These are phyloP conservation scores for Colletotrichum brevisporum DNA, from an alignment of 2,329 filamentous ascomycete species.

Conservation along the genomic window DNA sequence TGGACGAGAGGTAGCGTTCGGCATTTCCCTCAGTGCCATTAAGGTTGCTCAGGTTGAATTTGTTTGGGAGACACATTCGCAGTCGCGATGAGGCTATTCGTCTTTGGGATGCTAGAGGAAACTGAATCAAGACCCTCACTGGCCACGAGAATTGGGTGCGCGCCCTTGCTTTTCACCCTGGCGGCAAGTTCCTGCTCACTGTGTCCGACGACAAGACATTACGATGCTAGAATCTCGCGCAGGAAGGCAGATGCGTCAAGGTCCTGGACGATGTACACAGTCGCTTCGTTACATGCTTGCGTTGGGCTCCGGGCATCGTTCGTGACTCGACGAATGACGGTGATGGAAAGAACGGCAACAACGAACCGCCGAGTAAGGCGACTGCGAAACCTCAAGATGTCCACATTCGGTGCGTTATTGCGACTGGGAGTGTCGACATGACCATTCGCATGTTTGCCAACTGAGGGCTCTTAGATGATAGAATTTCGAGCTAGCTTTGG, in stretches of 20 bases:
- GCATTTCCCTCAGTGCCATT: too few species aligned
- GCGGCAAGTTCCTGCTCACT: constrained; percentile 89
- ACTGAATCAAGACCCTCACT: constrained; percentile 84
- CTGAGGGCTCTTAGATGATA: too few species aligned
- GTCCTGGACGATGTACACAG: constrained; percentile 82
- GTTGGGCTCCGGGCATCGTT: constrained; percentile 86
- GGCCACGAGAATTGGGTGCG: constrained; percentile 98
- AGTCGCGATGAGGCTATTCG: constrained; percentile 92
- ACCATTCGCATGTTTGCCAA: constrained; percentile 84
- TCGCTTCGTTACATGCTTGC: constrained; percentile 87
- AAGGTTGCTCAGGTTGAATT: too few species aligned
- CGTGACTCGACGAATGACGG: constrained; percentile 66
- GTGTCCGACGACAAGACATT: constrained; percentile 93
- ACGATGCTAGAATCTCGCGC: constrained; percentile 92
- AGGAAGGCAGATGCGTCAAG: constrained; percentile 93
- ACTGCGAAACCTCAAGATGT: constrained; percentile 61
- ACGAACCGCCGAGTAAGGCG: constrained; percentile 64
- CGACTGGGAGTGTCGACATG: constrained; percentile 87
- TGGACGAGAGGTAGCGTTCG: too few species aligned
- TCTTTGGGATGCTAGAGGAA: constrained; percentile 89
- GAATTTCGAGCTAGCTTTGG: too few species aligned
- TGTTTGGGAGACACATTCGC: too few species aligned
- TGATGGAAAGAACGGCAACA: constrained; percentile 57
- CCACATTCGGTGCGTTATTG: constrained; percentile 86
- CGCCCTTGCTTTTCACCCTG: constrained; percentile 88